Percentiles rank a stretch among this genome's conserved stretches.
Conservation (phyloP, 2,329 filamentous ascomycete species). For the Trichoderma koningiopsis region DNA sequence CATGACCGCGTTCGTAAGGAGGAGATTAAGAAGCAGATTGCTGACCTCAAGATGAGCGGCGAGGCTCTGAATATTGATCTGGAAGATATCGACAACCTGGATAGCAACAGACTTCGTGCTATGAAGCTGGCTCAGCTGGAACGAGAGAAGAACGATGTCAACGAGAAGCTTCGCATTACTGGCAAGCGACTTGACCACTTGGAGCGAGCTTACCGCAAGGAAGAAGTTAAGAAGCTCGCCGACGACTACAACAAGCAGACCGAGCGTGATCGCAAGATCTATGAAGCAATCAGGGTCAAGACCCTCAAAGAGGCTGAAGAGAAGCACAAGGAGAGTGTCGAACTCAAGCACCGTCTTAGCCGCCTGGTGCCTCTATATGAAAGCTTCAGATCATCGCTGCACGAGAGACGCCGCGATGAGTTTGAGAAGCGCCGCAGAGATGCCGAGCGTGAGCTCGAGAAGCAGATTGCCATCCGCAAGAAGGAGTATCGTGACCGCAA, state of each 20-base stretch:
- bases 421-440: slow-evolving; percentile 93
- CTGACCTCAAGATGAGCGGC: slow-evolving; percentile 85
- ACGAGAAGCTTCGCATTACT: slow-evolving; percentile 85
- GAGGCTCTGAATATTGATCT: slow-evolving; percentile 76
- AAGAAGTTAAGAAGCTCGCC: slow-evolving; percentile 88
- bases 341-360: slow-evolving; percentile 88
- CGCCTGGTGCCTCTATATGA: slow-evolving; percentile 85
- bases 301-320: slow-evolving; percentile 77
- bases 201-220: slow-evolving; percentile 93
- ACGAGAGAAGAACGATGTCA: slow-evolving; percentile 96
- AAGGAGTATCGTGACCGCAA: slow-evolving; percentile 85
- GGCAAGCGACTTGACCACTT: slow-evolving; percentile 96
- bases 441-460: slow-evolving; percentile 90
- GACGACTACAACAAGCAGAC: slow-evolving; percentile 85
- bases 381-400: slow-evolving; percentile 77
- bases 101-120: slow-evolving; percentile 85
- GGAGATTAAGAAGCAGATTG: slow-evolving; percentile 89
- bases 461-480: slow-evolving; percentile 83
- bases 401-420: slow-evolving; percentile 86
- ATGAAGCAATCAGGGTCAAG: slow-evolving; percentile 76
- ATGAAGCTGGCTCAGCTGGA: slow-evolving; percentile 96
- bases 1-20: slow-evolving; percentile 87
- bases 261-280: slow-evolving; percentile 74
- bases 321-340: slow-evolving; percentile 90
- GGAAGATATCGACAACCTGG: slow-evolving; percentile 80